Evolutionary conservation across 371 early-diverging fungal genomes (phyloP), one percentile per base, ranked within the genome.

Genomic region (Zopfochytrium polystomum): DNA sequence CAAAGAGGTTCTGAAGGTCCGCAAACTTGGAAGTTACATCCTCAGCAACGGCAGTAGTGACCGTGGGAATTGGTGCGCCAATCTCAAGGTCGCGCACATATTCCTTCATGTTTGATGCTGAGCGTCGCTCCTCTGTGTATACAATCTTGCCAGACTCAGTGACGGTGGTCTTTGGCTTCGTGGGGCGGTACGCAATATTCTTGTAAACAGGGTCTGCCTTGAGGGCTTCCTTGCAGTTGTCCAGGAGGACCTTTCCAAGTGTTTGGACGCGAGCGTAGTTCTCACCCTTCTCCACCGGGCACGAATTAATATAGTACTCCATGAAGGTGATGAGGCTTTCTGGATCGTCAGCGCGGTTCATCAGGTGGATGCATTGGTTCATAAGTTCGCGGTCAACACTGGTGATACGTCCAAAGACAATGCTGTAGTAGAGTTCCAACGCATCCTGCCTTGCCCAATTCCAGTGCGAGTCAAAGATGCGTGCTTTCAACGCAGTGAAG

Each of bases 371-470:
- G 71, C 89, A 89, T 72, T 88, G 86, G 67, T 93, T 90, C 67
- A 92, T 92, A 55, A 95, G 81, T 67, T 92, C 94, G 71, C 94
- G 90, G 74, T 95, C 93, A 25, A 95, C 91, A 60, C 81, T 86
- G 55, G 88, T 87, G 55, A 94, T 79, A 35, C 89, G 84, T 60
- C 95, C 95, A 75, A 90, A 94, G 75, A 96, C 82, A 59, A 93
- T 86, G 70, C 92, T 94, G 72, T 90, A 94, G 80, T 90, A 90
- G 66, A 94, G 82, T 46, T 86, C 82, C 46, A 93, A 75, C 11
- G 91, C 92, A 73, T 96, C 94, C 71, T 92, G 92, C 58, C 93
- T 89, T 49, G 88, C 91, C 96, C 96, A 96, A 80, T 96, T 96
- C 96, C 96, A 96, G 84, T 88, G 87, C 30, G 95, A 95, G 62